Percentiles rank a stretch among this genome's conserved stretches.
These are phyloP conservation scores for Nicotiana sylvestris DNA, from an alignment of 257 asterid genomes.

Conservation along the genomic window DNA sequence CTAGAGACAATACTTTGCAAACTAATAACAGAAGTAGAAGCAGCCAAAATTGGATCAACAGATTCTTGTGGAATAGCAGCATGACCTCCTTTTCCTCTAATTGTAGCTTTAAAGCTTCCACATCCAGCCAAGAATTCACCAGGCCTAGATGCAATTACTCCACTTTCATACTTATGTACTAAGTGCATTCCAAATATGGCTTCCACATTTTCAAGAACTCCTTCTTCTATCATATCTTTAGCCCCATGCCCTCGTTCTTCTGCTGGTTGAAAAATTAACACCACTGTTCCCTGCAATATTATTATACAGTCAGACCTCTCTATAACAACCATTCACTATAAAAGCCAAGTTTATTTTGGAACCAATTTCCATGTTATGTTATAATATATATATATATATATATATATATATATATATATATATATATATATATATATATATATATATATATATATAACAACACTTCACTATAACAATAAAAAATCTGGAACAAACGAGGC, in stretches of 20 bases:
- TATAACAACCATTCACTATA: no score
- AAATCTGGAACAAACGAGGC: no score
- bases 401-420: no score
- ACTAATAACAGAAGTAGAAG: constrained; percentile 42
- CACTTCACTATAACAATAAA: no score
- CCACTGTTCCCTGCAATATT: constrained; percentile 41
- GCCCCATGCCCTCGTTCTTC: constrained; percentile 56
- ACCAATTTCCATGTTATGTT: no score
- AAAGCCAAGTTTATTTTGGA: no score
- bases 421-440: no score
- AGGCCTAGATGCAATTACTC: constrained; percentile 39
- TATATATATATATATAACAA: no score
- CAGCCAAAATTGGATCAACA: constrained; percentile 49
- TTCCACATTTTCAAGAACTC: constrained; percentile 36
- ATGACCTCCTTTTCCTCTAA: constrained; percentile 34
- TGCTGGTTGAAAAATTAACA: constrained; percentile 58
- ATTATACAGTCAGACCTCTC: no score
- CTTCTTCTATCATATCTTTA: constrained; percentile 39
- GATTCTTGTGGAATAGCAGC: constrained; percentile 32
- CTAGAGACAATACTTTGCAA: constrained; percentile 50
- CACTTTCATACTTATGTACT: constrained; percentile 20
- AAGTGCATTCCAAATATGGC: constrained; percentile 47
- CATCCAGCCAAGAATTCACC: constrained; percentile 51
- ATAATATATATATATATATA: no score
- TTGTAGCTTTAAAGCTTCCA: constrained; percentile 45